phyloP scores from a whole-genome alignment of 2,329 filamentous ascomycete genomes.

The Stemphylium vesicarium region DNA sequence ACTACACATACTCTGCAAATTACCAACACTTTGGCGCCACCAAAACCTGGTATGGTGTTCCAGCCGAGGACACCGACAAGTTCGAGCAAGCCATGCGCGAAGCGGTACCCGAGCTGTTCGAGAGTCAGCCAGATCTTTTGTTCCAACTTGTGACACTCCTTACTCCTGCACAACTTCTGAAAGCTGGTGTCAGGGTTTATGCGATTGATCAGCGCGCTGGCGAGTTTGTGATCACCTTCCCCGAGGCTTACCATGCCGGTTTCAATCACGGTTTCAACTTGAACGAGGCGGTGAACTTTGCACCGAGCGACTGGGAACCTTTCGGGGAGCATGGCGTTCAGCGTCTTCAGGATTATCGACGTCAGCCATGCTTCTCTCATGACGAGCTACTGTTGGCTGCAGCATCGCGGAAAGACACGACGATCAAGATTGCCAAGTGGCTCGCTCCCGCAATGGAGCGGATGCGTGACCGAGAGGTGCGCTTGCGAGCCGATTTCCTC shows the following conservation, averaged over 20 bases:
- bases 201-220: constrained; percentile 95
- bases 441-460: constrained; percentile 83
- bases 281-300: constrained; percentile 98
- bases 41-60: constrained; percentile 99
- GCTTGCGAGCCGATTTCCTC: constrained; percentile 72
- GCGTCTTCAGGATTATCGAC: constrained; percentile 82
- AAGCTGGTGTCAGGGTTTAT: constrained; percentile 90
- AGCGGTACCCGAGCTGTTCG: constrained; percentile 93
- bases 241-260: constrained; percentile 94
- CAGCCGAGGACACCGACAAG: constrained; percentile 88
- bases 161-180: constrained; percentile 89
- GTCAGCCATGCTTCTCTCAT: constrained; percentile 96
- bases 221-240: constrained; percentile 95
- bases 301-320: constrained; percentile 92
- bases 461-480: constrained; percentile 75
- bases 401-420: constrained; percentile 73
- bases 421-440: constrained; percentile 94
- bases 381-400: constrained; percentile 94
- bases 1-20: constrained; percentile 96
- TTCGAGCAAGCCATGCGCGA: constrained; percentile 96
- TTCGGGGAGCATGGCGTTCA: constrained; percentile 87
- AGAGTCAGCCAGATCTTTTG: constrained; percentile 92
- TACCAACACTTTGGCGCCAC: constrained; percentile 98
- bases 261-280: constrained; percentile 99
- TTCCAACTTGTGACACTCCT: constrained; percentile 97